Percentiles rank a stretch among this genome's conserved stretches.
phyloP scores from a whole-genome alignment of 108 stramenopile genomes.

The Cyclostephanos tholiformis region DNA sequence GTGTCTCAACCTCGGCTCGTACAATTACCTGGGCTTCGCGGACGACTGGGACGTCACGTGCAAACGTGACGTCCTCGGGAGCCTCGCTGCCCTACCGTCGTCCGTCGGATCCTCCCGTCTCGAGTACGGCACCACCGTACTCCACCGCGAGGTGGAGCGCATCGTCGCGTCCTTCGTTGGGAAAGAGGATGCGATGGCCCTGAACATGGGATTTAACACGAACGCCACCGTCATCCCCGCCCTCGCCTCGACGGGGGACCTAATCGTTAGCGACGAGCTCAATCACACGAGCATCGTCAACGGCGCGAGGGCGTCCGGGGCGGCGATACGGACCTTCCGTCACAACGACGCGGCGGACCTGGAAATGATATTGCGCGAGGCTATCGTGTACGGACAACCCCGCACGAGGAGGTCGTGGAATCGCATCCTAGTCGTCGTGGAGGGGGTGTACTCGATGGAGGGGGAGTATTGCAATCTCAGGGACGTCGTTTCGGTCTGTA shows the following conservation, averaged over 20 bases:
- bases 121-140: constrained; percentile 86
- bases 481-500: constrained; percentile 91
- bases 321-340: constrained; percentile 95
- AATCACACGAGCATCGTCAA: constrained; percentile 99
- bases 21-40: constrained; percentile 99
- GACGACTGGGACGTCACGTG: constrained; percentile 98
- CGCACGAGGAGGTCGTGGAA: constrained; percentile 96
- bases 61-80: constrained; percentile 65
- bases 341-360: constrained; percentile 94
- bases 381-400: constrained; percentile 94
- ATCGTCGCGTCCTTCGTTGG: constrained; percentile 92
- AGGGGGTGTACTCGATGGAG: constrained; percentile 99
- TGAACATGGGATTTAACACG: constrained; percentile 99
- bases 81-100: constrained; percentile 75
- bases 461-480: constrained; percentile 95
- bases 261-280: constrained; percentile 93
- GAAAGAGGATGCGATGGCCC: constrained; percentile 94
- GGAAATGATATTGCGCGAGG: constrained; percentile 89
- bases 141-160: constrained; percentile 90
- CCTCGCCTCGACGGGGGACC: constrained; percentile 79
- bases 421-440: constrained; percentile 97
- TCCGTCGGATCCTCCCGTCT: constrained; percentile 56
- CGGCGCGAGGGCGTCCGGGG: constrained; percentile 94
- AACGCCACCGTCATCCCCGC: constrained; percentile 97
- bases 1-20: constrained; percentile 96